Evolutionary conservation across 1,284 basidiomycete genomes (phyloP).

Genomic region (Caloboletus firmus): DNA sequence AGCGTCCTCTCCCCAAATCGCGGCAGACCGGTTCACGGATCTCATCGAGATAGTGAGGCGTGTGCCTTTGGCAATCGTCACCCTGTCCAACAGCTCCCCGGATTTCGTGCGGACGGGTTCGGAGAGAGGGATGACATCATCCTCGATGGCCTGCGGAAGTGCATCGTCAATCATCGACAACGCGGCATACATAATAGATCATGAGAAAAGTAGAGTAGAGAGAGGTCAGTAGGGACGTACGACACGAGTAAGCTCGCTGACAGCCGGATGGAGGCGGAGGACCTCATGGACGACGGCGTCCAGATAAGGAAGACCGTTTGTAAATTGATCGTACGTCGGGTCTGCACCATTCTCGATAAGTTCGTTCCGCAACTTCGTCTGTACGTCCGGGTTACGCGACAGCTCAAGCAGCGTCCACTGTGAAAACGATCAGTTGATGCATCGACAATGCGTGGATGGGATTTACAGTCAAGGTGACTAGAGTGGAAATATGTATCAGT

Average conservation of each 20-base stretch:
- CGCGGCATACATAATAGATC: not conserved
- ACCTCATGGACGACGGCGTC: slow-evolving; percentile 27
- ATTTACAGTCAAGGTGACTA: slow-evolving; percentile 21
- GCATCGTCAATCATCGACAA: slow-evolving; percentile 2
- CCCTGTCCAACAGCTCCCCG: slow-evolving; percentile 38
- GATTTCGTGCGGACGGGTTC: slow-evolving; percentile 31
- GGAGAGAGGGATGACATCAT: slow-evolving; percentile 57
- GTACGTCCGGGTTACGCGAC: slow-evolving; percentile 22
- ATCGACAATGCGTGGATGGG: not conserved
- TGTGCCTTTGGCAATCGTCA: slow-evolving; percentile 47
- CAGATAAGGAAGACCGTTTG: slow-evolving; percentile 21
- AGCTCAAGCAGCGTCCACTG: slow-evolving; percentile 35
- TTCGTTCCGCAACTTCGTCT: slow-evolving; percentile 42
- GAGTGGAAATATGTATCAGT: not conserved
- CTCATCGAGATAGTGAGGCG: slow-evolving; percentile 41
- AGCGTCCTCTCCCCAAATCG: slow-evolving; percentile 45
- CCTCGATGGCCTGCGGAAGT: slow-evolving; percentile 41
- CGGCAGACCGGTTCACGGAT: slow-evolving; percentile 47
- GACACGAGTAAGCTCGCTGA: slow-evolving; percentile 40
- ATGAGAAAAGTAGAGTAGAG: no score
- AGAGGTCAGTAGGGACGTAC: slow-evolving; percentile 28
- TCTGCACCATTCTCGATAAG: slow-evolving; percentile 29
- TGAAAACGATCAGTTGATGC: not conserved
- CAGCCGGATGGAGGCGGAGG: slow-evolving; percentile 8
- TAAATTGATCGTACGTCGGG: slow-evolving; percentile 28